Percentiles rank a stretch among this genome's conserved stretches.
Evolutionary conservation across 768 basidiomycete species (phyloP).

Genomic region (Calvatia gigantea): DNA sequence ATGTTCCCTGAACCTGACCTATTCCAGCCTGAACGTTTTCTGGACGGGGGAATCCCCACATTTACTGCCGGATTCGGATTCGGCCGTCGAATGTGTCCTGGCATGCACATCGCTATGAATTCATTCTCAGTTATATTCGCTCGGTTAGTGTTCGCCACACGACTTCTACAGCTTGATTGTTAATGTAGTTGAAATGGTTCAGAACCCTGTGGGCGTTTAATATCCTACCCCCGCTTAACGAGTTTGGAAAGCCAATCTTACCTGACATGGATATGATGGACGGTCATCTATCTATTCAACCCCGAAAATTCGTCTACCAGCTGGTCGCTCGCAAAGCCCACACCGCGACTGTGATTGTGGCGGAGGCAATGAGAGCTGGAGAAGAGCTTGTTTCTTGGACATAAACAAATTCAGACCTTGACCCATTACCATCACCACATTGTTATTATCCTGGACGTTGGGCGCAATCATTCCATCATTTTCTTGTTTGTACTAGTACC

Average conservation of each 20-base stretch:
- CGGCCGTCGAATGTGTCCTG: conserved; percentile 26
- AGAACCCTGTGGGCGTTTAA: conserved; percentile 24
- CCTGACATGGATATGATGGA: conserved; percentile 18
- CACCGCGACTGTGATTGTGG: conserved; percentile 11
- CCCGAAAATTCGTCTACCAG: conserved; percentile 17
- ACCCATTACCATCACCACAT: not conserved
- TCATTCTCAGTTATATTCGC: conserved; percentile 21
- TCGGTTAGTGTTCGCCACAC: conserved; percentile 12
- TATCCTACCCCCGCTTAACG: conserved; percentile 14
- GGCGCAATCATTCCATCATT: not conserved
- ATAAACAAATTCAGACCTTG: not conserved
- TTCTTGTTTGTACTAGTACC: not conserved
- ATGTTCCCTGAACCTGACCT: conserved; percentile 20
- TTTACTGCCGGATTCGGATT: conserved; percentile 24
- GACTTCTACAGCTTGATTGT: not conserved
- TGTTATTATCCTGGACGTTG: not conserved
- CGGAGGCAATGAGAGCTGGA: conserved; percentile 14
- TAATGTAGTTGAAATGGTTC: not conserved
- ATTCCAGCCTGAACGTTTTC: conserved; percentile 23
- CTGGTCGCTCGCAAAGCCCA: conserved; percentile 12
- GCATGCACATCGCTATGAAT: conserved; percentile 24
- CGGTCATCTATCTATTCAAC: conserved; percentile 19
- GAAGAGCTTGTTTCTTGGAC: conserved; percentile 13
- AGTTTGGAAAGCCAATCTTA: conserved; percentile 15
- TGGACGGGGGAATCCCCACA: conserved; percentile 15